A percentile compares a stretch with the other conserved stretches of the same genome.
These are phyloP conservation scores for Pouteria glomerata DNA, from an alignment of 148 eudicot species.

Conservation along the genomic window DNA sequence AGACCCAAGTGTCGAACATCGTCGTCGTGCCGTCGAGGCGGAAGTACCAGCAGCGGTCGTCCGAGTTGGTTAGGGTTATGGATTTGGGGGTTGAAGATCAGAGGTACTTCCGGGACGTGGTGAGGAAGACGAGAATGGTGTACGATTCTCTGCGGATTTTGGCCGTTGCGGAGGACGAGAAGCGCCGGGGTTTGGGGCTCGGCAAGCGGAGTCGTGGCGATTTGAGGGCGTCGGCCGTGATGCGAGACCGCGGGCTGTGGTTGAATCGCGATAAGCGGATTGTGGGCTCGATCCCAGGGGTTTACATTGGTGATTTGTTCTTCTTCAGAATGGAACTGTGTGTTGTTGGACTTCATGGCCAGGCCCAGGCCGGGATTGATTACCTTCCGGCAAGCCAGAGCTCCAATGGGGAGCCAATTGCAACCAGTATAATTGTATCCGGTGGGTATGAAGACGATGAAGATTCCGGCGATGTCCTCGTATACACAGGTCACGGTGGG, in stretches of 20 bases:
- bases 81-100: slow-evolving; percentile 36
- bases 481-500: slow-evolving; percentile 87
- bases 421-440: slow-evolving; percentile 76
- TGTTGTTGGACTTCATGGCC: slow-evolving; percentile 81
- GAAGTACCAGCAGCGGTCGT: slow-evolving; percentile 32
- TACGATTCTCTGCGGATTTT: slow-evolving; percentile 52
- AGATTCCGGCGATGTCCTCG: slow-evolving; percentile 64
- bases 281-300: slow-evolving; percentile 70
- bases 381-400: slow-evolving; percentile 59
- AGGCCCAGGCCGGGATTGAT: slow-evolving; percentile 75
- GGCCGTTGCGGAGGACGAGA: slow-evolving; percentile 40
- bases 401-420: slow-evolving; percentile 75
- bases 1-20: neutral
- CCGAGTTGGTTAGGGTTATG: slow-evolving; percentile 59
- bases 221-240: slow-evolving; percentile 40
- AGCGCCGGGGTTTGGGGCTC: slow-evolving; percentile 13
- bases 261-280: slow-evolving; percentile 61
- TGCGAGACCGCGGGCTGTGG: slow-evolving; percentile 66
- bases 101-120: slow-evolving; percentile 40
- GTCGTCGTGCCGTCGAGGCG: slow-evolving; percentile 8
- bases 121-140: slow-evolving; percentile 53
- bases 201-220: slow-evolving; percentile 48
- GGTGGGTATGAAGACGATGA: slow-evolving; percentile 96
- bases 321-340: slow-evolving; percentile 75
- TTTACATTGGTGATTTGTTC: slow-evolving; percentile 66